Evolutionary conservation across 2,329 filamentous ascomycete species (phyloP).

Genomic region (Penicillium decumbens): DNA sequence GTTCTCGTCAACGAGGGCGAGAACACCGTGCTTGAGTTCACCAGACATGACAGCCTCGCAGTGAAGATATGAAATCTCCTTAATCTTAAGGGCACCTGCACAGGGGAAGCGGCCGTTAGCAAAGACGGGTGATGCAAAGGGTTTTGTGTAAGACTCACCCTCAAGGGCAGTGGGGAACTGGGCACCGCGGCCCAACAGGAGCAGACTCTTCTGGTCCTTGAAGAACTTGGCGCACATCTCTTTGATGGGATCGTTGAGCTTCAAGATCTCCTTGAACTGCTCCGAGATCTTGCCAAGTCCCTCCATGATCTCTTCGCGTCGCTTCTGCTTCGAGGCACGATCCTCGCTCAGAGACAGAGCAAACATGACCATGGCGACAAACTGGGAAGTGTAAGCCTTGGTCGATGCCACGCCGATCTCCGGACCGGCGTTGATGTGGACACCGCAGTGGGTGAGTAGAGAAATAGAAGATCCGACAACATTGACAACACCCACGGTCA

Average conservation of each 20-base stretch:
- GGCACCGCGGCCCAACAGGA: conserved; percentile 88
- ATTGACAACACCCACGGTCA: conserved; percentile 98
- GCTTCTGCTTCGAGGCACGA: conserved; percentile 85
- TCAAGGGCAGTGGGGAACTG: conserved; percentile 95
- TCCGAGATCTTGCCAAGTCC: conserved; percentile 80
- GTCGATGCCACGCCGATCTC: conserved; percentile 99
- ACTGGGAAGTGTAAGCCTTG: conserved; percentile 99
- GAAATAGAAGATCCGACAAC: conserved; percentile 98
- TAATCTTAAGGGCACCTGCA: conserved; percentile 87
- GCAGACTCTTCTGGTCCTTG: conserved; percentile 94
- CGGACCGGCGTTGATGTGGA: conserved; percentile 97
- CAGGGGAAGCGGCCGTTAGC: neutral
- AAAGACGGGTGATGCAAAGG: neutral
- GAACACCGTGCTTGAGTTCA: conserved; percentile 97
- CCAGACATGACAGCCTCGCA: conserved; percentile 99
- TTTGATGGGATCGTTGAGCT: conserved; percentile 92
- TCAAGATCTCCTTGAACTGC: conserved; percentile 87
- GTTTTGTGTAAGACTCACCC: conserved; percentile 46
- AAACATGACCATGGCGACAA: conserved; percentile 99
- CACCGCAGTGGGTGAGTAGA: conserved; percentile 97
- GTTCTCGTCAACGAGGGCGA: conserved; percentile 96
- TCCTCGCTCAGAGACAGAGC: conserved; percentile 94
- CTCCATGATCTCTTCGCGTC: conserved; percentile 93
- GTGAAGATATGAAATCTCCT: conserved; percentile 99
- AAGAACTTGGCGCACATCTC: conserved; percentile 84